A percentile compares a stretch with the other conserved stretches of the same genome.
phyloP scores from a whole-genome alignment of 1,284 basidiomycete genomes.

The Austropuccinia psidii region DNA sequence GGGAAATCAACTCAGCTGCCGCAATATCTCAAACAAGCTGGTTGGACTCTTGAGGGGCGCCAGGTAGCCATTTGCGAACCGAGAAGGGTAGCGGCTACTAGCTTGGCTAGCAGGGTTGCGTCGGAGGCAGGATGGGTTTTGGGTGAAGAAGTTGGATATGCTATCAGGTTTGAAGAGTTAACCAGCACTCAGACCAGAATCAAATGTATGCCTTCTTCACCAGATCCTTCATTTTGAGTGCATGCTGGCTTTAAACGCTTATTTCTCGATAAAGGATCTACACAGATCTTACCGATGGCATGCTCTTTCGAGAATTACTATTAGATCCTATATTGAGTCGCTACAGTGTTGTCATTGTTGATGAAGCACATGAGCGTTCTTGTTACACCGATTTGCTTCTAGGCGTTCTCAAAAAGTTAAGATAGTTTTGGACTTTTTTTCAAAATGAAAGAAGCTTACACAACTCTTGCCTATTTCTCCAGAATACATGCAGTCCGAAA shows the following conservation, averaged over 20 bases:
- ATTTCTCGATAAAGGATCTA: too few species aligned
- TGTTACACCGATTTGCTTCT: slow-evolving; percentile 49
- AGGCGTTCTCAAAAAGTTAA: slow-evolving; percentile 51
- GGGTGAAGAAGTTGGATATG: slow-evolving; percentile 68
- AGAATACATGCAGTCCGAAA: slow-evolving; percentile 75
- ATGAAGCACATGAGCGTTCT: slow-evolving; percentile 50
- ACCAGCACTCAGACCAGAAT: slow-evolving; percentile 46
- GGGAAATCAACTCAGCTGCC: slow-evolving; percentile 97
- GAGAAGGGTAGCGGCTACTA: slow-evolving; percentile 46
- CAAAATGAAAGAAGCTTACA: too few species aligned
- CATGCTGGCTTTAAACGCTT: slow-evolving; percentile 43
- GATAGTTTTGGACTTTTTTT: neutral
- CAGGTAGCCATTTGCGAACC: slow-evolving; percentile 48
- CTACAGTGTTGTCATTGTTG: slow-evolving; percentile 48
- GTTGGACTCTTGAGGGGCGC: slow-evolving; percentile 45
- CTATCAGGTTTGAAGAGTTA: slow-evolving; percentile 49
- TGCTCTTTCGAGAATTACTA: slow-evolving; percentile 12
- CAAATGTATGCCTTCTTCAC: slow-evolving; percentile 45
- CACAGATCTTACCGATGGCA: slow-evolving; percentile 36
- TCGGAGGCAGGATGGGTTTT: slow-evolving; percentile 50
- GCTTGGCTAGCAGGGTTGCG: slow-evolving; percentile 48
- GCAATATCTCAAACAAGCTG: slow-evolving; percentile 82
- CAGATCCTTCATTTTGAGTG: slow-evolving; percentile 43
- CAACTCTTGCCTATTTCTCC: neutral
- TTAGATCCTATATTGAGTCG: slow-evolving; percentile 37